Evolutionary conservation across 2,329 filamentous ascomycete species (phyloP).

Genomic region (Scytalidium lignicola): DNA sequence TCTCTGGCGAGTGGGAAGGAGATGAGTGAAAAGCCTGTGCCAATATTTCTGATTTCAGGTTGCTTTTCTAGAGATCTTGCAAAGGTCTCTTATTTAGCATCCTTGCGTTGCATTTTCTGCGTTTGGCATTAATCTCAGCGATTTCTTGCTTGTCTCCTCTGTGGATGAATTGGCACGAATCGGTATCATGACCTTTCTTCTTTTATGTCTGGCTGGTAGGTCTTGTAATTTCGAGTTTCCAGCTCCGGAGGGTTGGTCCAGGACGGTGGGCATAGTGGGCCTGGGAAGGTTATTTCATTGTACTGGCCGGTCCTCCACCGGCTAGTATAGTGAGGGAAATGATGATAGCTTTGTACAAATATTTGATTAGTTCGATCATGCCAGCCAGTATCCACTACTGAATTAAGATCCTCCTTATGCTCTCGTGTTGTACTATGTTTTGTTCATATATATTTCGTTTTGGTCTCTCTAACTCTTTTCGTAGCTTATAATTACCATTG

Average conservation of each 20-base stretch:
- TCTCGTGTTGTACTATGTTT: background rate
- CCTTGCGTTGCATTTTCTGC: constrained; percentile 17
- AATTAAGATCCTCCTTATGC: background rate
- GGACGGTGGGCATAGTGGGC: constrained; percentile 4
- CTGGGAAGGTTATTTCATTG: constrained; percentile 9
- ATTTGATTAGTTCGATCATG: constrained; percentile 24
- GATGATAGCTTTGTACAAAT: constrained; percentile 26
- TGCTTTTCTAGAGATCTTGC: constrained; percentile 4
- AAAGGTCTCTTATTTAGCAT: background rate
- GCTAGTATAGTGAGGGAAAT: constrained; percentile 6
- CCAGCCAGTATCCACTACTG: constrained; percentile 21
- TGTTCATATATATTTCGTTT: background rate
- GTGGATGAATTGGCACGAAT: background rate
- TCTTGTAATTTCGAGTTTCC: background rate
- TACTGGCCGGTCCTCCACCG: constrained; percentile 18
- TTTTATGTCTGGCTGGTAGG: background rate
- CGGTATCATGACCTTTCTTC: background rate
- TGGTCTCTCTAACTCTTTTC: too few species aligned
- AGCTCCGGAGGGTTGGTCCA: background rate
- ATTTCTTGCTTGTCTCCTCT: constrained; percentile 2
- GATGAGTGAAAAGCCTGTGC: constrained; percentile 25
- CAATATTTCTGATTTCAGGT: constrained; percentile 17
- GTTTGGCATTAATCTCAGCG: constrained; percentile 7
- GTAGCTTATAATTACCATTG: too few species aligned
- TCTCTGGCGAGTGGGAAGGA: constrained; percentile 15